Evolutionary conservation across 257 asterid species (phyloP).

Genomic region (Nyctanthes arbortristis): DNA sequence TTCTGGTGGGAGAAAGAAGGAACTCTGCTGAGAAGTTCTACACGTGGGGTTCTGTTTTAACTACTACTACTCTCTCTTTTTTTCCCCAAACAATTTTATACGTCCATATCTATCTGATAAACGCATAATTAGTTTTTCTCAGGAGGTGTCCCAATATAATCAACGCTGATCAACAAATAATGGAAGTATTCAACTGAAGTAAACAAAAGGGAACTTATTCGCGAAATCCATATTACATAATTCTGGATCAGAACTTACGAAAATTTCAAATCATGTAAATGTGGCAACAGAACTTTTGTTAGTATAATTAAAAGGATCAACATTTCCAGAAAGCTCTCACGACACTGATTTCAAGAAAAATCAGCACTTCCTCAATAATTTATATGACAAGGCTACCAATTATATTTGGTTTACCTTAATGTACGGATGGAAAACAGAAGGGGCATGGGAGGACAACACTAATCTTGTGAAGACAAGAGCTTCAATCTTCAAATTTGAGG

Average conservation of each 20-base stretch:
- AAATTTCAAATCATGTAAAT: not conserved
- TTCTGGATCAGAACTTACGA: not conserved
- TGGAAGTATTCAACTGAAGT: not conserved
- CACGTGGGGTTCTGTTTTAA: no score
- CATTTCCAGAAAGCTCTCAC: not conserved
- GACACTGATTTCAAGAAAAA: not conserved
- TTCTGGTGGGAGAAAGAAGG: no score
- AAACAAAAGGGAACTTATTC: not conserved
- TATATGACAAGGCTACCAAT: constrained; percentile 8
- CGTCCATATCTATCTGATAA: no score
- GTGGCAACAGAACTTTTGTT: not conserved
- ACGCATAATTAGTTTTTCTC: no score
- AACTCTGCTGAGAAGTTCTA: no score
- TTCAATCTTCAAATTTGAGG: constrained; percentile 94
- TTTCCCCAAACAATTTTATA: no score
- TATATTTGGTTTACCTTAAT: constrained; percentile 64
- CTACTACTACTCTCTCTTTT: no score
- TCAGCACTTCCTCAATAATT: constrained; percentile 7
- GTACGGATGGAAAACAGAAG: constrained; percentile 93
- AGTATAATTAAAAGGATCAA: not conserved
- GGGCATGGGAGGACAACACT: constrained; percentile 84
- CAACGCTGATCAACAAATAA: not conserved
- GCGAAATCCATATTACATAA: not conserved
- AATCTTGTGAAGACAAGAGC: constrained; percentile 96
- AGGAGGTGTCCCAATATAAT: not conserved